Base-by-base conservation (phyloP, 495 filamentous ascomycete species). In the Bacidia rubella region DNA sequence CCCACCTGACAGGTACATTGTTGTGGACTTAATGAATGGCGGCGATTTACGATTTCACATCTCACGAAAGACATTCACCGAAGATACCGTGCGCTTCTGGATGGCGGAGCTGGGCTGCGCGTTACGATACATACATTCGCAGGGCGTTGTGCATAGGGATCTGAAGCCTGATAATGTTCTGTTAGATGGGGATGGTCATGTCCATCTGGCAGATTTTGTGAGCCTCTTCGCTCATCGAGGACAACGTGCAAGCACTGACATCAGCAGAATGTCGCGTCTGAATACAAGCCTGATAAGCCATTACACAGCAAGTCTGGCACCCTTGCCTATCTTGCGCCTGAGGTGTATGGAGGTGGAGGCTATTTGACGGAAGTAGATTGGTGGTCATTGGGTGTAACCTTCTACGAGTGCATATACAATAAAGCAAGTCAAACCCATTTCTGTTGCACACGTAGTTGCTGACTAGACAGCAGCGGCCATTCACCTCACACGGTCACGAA, bases 361-460 rank as follows among this genome's bases (percentile, higher is more conserved):
- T 98, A 98, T 60, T 76, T 79, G 50, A 78, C 75, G 21, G 86
- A 92, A 60, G 89, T 93, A 11, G 92, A 98, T 67, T 98, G 92
- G 92, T 98, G 92, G 92, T 95, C 90, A 12, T 65, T 98, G 22
- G 92, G 92, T 27, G 92, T 98, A 43, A 79, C 90, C 2, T 95
- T 97, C 65, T 98, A 95, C 67, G 92, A 98, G 68, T 96, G 92
- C 74, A 95, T 98, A 45, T 98, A 96, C 69, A 96, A 92, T 68
- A 97, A 93, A 82, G 90, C 90, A 69, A 47, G 77, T 62, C 26
- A 17, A 44, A 44, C 19, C 5, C 20, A 11, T 23, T 7, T 23
- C 19, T 0, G n/a, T 35, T 19, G 29, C 17, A 48, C 24, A 10
- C n/a, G n/a, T 0, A 43, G 17, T 29, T 29, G 51, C 68, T 75